Base-by-base conservation (phyloP, 2,329 filamentous ascomycete species). In the Raffaelea deltoideospora region DNA sequence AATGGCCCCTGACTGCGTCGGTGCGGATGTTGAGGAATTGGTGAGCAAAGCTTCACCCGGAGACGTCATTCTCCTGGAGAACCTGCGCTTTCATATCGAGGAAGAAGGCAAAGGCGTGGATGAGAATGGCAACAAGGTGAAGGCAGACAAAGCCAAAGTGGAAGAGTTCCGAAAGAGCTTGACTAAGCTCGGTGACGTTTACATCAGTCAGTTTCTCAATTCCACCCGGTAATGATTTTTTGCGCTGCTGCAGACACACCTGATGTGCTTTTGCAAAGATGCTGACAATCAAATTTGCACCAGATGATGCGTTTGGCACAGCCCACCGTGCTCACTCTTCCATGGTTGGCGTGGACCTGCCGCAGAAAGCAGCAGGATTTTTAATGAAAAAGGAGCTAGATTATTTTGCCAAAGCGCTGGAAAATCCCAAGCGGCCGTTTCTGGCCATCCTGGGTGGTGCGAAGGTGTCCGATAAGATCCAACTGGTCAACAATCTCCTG, bases 301-400 rank as follows among this genome's bases (percentile, higher is more conserved):
- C 47, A 92, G 85, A 98, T 64, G 90, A 98, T 54, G 90, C 92
- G 44, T 98, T 98, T 58, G 90, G 90, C 61, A 98, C 90, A 43
- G 90, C 90, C 43, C 90, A 98, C 71, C 85, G 90, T 59, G 90
- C 84, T 34, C 90, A 98, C 76, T 95, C 86, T 61, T 96, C 88
- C 60, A 98, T 98, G 90, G 90, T 98, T 52, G 90, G 90, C 53
- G 73, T 95, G 46, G 77, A 95, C 48, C 79, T 98, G 34, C 87
- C 88, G 49, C 85, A 96, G 61, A 95, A 94, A 71, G 90, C 90
- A 10, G 84, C 88, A 39, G 90, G 90, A 45, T 98, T 95, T 78
- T 77, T 98, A 54, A 86, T 98, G 72, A 98, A 98, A 81, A 98
- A 96, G 72, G 90, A 98, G 65, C 81, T 98, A 45, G 90, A 98